Evolutionary conservation across 257 asterid genomes (phyloP), one percentile per base, ranked within the genome.

Genomic region (Galeopsis tetrahit): DNA sequence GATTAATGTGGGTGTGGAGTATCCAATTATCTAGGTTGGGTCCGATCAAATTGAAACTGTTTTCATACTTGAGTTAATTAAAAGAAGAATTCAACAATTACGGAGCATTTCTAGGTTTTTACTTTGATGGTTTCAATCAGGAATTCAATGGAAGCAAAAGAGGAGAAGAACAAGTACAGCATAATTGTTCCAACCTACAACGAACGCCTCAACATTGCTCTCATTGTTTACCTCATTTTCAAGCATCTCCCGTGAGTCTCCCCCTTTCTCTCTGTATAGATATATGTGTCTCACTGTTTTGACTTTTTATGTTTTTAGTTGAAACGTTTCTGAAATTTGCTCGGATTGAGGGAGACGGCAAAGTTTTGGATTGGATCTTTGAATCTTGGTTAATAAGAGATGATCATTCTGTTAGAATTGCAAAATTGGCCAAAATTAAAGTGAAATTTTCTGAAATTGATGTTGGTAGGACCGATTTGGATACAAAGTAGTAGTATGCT

Each of bases 131-230:
- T 14, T 63, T 62, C 13, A 65, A 73, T 70, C 76, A 42, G 78
- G 60, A 57, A 68, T 72, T 75, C 83, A 63, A 85, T 80, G 87
- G 87, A 79, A 40, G 74, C 79, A 56, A 61, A 72, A 75, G 80
- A 63, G 82, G 86, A 81, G 80, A 77, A 81, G 88, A 85, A 85
- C 82, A 88, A 85, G 81, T 95, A 89, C 77, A 95, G 98, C 77
- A 87, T 95, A 82, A 92, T 95, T 38, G 77, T 95, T 36, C 99
- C 99, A 1, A 95, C 98, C 56, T 95, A 91, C 89, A 95, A 95
- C 44, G 99, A 95, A 80, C 95, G 99, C 73, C 98, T 92, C 85
- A 95, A 95, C 82, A 87, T 95, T 65, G 97, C 99, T 69, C 93
- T 92, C 69, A 74, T 91, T 69, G 76, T 87, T 79, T 95, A 87